These are phyloP conservation scores for Tylopilus subfusipes DNA, from an alignment of 768 basidiomycete species.

Conservation along the genomic window DNA sequence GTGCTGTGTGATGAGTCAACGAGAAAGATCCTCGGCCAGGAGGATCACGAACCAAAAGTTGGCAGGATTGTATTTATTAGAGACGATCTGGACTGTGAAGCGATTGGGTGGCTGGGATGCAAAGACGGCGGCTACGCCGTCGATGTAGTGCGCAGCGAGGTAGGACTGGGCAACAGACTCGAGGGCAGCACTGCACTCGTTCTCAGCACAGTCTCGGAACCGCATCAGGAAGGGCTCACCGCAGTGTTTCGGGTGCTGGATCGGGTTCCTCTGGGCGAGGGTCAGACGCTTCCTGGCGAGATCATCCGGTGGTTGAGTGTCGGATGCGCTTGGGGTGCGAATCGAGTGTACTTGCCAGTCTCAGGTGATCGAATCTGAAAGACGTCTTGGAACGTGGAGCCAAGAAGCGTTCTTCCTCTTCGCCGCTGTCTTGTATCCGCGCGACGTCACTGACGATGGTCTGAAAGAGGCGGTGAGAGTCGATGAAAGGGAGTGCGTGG, in stretches of 20 bases:
- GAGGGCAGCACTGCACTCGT: conserved; percentile 54
- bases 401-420: conserved; percentile 64
- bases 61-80: conserved; percentile 90
- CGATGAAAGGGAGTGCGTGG: not conserved
- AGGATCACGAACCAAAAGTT: conserved; percentile 76
- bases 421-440: conserved; percentile 41
- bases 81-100: conserved; percentile 81
- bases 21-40: not conserved
- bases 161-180: conserved; percentile 67
- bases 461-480: conserved; percentile 38
- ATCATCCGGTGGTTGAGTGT: not conserved
- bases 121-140: conserved; percentile 76
- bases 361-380: conserved; percentile 84
- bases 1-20: not conserved
- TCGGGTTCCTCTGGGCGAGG: conserved; percentile 60
- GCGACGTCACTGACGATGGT: conserved; percentile 79
- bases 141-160: conserved; percentile 75
- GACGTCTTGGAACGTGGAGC: conserved; percentile 78
- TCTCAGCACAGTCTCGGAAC: not conserved
- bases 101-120: conserved; percentile 43
- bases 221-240: conserved; percentile 43
- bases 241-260: conserved; percentile 65
- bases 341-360: conserved; percentile 52
- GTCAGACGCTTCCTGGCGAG: conserved; percentile 70
- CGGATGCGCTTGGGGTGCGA: not conserved